Evolutionary conservation across 108 stramenopile species (phyloP).

Genomic region (Cylindrotheca fusiformis): DNA sequence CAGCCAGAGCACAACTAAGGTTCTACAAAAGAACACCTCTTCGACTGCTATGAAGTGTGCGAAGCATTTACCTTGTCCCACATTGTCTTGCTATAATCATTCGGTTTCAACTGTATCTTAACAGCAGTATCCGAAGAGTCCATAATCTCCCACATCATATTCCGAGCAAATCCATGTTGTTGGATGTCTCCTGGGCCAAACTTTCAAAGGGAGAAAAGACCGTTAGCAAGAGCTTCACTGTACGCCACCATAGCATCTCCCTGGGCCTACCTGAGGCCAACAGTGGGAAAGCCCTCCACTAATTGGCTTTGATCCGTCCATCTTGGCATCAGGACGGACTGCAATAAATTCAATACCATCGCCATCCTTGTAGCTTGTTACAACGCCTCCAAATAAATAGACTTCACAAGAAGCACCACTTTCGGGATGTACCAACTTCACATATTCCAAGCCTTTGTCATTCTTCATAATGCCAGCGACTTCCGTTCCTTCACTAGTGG

Average conservation of each 20-base stretch:
- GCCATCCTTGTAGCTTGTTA: conserved; percentile 71
- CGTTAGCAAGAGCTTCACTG: too few relatives aligned
- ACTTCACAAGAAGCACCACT: conserved; percentile 68
- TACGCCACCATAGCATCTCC: neutral
- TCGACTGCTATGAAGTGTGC: too few relatives aligned
- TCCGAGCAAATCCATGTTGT: conserved; percentile 98
- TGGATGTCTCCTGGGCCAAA: conserved; percentile 92
- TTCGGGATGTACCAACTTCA: conserved; percentile 58
- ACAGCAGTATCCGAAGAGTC: conserved; percentile 69
- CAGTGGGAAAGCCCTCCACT: conserved; percentile 92
- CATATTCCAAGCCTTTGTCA: conserved; percentile 75
- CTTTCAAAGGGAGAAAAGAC: conserved; percentile 77
- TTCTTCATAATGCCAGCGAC: conserved; percentile 65
- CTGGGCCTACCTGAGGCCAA: conserved; percentile 72
- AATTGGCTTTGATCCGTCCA: conserved; percentile 96
- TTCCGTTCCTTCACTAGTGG: conserved; percentile 18
- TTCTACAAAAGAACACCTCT: too few relatives aligned
- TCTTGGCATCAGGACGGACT: conserved; percentile 96
- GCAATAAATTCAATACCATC: conserved; percentile 89
- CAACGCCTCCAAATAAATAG: conserved; percentile 78
- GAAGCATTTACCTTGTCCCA: conserved; percentile 77
- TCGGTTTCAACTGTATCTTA: conserved; percentile 76
- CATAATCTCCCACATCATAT: conserved; percentile 90
- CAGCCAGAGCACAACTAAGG: too few relatives aligned
- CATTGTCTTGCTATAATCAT: conserved; percentile 93